Percentiles rank a stretch among this genome's conserved stretches.
Evolutionary conservation across 805 yeast genomes (phyloP).

Genomic region (Spathaspora sp.): DNA sequence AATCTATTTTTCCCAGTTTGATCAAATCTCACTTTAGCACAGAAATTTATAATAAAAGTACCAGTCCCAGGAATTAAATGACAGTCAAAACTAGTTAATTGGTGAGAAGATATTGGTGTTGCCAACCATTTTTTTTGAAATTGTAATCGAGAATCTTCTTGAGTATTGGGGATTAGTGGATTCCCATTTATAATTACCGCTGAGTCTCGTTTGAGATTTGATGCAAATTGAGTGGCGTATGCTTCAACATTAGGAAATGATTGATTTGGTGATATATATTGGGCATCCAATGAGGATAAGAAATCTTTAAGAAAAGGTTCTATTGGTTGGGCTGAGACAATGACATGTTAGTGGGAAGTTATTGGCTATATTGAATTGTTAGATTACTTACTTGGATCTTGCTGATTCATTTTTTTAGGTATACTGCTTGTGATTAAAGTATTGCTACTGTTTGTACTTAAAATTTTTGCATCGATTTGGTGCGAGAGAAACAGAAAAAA

Average conservation of each 20-base stretch:
- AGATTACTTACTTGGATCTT: slow-evolving; percentile 10
- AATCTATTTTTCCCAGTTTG: slow-evolving; percentile 67
- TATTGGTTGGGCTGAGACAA: slow-evolving; percentile 29
- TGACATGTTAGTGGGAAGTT: slow-evolving; percentile 2
- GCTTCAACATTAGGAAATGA: slow-evolving; percentile 31
- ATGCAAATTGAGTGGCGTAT: slow-evolving; percentile 44
- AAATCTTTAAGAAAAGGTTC: slow-evolving; percentile 38
- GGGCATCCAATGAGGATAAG: slow-evolving; percentile 32
- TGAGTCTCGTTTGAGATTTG: slow-evolving; percentile 47
- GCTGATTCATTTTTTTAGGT: slow-evolving; percentile 3
- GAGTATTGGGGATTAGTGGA: slow-evolving; percentile 38
- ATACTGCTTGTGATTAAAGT: background rate
- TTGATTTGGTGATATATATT: slow-evolving; percentile 20
- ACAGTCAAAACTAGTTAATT: slow-evolving; percentile 58
- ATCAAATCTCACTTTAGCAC: slow-evolving; percentile 69
- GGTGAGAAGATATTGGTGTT: slow-evolving; percentile 59
- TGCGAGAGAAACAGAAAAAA: background rate
- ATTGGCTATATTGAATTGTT: background rate
- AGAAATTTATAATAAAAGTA: slow-evolving; percentile 45
- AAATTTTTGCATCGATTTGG: background rate
- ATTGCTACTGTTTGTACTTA: background rate
- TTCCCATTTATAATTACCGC: slow-evolving; percentile 59
- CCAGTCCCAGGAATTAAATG: slow-evolving; percentile 68
- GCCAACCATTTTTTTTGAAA: slow-evolving; percentile 59
- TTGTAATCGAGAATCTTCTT: slow-evolving; percentile 33